Percentiles rank a stretch among this genome's conserved stretches.
Evolutionary conservation across 352 stramenopile genomes (phyloP).

Genomic region (Phytophthora pinifolia): DNA sequence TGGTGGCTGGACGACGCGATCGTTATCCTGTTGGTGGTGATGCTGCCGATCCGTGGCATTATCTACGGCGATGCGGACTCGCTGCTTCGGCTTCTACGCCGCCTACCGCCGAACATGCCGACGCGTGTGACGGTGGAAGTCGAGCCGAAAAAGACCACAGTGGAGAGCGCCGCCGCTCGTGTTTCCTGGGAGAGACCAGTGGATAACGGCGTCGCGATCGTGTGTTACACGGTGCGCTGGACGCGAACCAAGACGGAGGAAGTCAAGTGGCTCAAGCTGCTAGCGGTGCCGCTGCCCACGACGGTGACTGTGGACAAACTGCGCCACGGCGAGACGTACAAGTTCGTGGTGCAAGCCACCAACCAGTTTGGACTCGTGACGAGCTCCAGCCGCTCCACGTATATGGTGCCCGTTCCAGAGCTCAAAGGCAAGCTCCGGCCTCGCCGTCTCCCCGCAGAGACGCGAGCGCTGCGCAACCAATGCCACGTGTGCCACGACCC

Average conservation of each 20-base stretch:
- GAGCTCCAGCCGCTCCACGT: slow-evolving; percentile 78
- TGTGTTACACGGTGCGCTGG: slow-evolving; percentile 84
- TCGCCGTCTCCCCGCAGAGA: slow-evolving; percentile 31
- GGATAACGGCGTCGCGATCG: slow-evolving; percentile 78
- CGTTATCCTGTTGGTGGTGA: slow-evolving; percentile 66
- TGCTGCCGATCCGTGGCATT: slow-evolving; percentile 76
- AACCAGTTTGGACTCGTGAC: slow-evolving; percentile 80
- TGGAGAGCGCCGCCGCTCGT: slow-evolving; percentile 53
- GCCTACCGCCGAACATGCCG: slow-evolving; percentile 78
- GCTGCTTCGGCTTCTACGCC: slow-evolving; percentile 61
- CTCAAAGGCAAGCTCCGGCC: slow-evolving; percentile 65
- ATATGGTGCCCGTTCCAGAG: slow-evolving; percentile 81
- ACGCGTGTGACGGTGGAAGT: slow-evolving; percentile 75
- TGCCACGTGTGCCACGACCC: slow-evolving; percentile 79
- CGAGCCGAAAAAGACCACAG: slow-evolving; percentile 52
- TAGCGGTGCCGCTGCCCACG: slow-evolving; percentile 66
- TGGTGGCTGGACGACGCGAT: slow-evolving; percentile 89
- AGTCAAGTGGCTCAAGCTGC: slow-evolving; percentile 75
- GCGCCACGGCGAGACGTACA: slow-evolving; percentile 81
- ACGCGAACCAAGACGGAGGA: slow-evolving; percentile 77
- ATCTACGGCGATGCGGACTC: slow-evolving; percentile 86
- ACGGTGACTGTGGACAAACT: slow-evolving; percentile 61
- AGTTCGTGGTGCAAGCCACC: slow-evolving; percentile 81
- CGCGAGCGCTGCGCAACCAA: slow-evolving; percentile 50
- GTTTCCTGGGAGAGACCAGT: slow-evolving; percentile 81